Percentiles rank a stretch among this genome's conserved stretches.
These are phyloP conservation scores for Chlorella sp. DNA, from an alignment of 139 green algal species.

Conservation along the genomic window DNA sequence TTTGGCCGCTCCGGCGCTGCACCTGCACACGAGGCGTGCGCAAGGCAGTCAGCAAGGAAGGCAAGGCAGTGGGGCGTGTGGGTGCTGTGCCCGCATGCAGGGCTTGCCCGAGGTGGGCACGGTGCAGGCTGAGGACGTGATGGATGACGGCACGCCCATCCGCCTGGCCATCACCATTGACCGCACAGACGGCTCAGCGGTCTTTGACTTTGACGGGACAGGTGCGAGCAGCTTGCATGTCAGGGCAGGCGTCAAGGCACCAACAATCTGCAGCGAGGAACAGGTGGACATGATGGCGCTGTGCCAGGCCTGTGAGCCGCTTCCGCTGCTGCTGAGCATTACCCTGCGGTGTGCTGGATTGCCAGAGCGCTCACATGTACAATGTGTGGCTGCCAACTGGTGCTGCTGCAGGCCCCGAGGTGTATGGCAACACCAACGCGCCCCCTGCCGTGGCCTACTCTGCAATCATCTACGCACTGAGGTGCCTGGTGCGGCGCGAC, in stretches of 20 bases:
- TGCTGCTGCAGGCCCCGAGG: constrained; percentile 56
- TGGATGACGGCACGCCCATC: constrained; percentile 93
- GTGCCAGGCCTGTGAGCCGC: no score
- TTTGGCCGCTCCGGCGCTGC: no score
- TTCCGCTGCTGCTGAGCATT: background rate
- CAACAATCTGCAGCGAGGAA: no score
- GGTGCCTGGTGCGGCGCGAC: constrained; percentile 83
- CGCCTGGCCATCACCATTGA: constrained; percentile 82
- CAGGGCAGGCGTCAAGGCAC: no score
- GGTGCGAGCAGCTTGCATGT: constrained; percentile 22
- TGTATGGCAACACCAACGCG: constrained; percentile 94
- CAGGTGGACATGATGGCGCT: no score
- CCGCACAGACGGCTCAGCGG: constrained; percentile 46
- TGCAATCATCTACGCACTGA: constrained; percentile 92
- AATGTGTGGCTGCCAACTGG: no score
- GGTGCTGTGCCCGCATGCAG: no score
- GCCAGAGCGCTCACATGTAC: no score
- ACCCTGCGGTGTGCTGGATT: no score
- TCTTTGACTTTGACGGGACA: constrained; percentile 91
- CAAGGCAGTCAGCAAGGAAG: no score
- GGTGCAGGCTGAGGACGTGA: constrained; percentile 72
- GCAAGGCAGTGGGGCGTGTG: no score
- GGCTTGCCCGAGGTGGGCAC: constrained; percentile 69
- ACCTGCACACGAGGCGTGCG: no score
- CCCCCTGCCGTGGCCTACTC: constrained; percentile 84